Conservation (phyloP, 495 filamentous ascomycete species). For the Hypoxylon cercidicola region DNA sequence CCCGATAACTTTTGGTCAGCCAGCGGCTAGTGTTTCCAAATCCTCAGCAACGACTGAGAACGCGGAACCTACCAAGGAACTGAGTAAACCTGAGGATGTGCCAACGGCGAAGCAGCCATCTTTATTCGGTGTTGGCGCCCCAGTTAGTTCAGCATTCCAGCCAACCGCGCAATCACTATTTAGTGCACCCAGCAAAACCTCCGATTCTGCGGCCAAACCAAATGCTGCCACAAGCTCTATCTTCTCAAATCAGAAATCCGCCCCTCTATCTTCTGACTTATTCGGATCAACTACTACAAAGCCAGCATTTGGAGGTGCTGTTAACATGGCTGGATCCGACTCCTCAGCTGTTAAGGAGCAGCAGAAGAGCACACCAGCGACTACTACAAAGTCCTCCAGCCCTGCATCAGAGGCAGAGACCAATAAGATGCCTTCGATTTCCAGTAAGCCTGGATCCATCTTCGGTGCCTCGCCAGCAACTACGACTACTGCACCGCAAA, state of each 20-base stretch:
- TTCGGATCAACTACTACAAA: constrained; percentile 34
- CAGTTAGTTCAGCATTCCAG: constrained; percentile 22
- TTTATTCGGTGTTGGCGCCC: constrained; percentile 31
- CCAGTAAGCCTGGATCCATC: constrained; percentile 24
- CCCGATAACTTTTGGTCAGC: constrained; percentile 40
- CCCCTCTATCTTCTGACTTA: constrained; percentile 18
- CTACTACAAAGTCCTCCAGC: constrained; percentile 8
- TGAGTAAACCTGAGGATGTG: constrained; percentile 9
- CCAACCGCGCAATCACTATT: constrained; percentile 28
- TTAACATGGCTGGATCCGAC: constrained; percentile 39
- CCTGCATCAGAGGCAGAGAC: constrained; percentile 20
- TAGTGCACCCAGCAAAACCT: constrained; percentile 13
- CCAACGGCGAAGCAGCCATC: constrained; percentile 20
- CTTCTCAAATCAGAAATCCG: constrained; percentile 26
- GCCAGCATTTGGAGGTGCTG: constrained; percentile 42
- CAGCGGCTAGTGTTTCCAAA: constrained; percentile 19
- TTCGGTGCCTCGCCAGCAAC: constrained; percentile 44
- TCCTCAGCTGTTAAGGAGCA: constrained; percentile 40
- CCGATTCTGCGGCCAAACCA: constrained; percentile 12
- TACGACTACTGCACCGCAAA: constrained; percentile 18
- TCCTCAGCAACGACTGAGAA: constrained; percentile 14
- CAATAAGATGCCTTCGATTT: constrained; percentile 33
- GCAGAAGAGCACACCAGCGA: constrained; percentile 33
- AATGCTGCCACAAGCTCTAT: constrained; percentile 22
- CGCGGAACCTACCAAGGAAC: constrained; percentile 8